phyloP scores from a whole-genome alignment of 768 basidiomycete genomes.

The Tricholoma matsutake region DNA sequence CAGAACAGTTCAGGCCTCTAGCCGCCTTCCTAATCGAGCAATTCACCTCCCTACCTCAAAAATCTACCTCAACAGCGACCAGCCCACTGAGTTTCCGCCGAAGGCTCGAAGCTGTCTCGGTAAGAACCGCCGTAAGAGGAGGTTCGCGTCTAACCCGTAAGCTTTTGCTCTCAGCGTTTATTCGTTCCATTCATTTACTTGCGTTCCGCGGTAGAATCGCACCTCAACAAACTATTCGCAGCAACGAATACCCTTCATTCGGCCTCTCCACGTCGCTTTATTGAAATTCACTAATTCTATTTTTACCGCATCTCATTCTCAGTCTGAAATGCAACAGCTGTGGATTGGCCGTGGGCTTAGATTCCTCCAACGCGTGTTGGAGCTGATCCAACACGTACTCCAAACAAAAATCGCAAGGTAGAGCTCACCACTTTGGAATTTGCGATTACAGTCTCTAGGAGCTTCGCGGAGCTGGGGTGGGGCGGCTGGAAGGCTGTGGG shows the following conservation, averaged over 20 bases:
- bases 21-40: slow-evolving; percentile 47
- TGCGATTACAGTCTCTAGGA: slow-evolving; percentile 53
- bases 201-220: slow-evolving; percentile 27
- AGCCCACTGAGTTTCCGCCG: slow-evolving; percentile 42
- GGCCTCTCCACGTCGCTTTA: no score
- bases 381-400: background rate
- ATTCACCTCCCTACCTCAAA: slow-evolving; percentile 18
- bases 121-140: slow-evolving; percentile 61
- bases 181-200: slow-evolving; percentile 30
- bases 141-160: slow-evolving; percentile 66
- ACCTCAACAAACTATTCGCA: no score
- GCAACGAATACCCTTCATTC: no score
- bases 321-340: slow-evolving; percentile 37
- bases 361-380: slow-evolving; percentile 53
- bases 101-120: slow-evolving; percentile 52
- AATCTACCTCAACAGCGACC: slow-evolving; percentile 10
- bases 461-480: slow-evolving; percentile 65
- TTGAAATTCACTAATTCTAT: slow-evolving; percentile 38
- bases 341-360: slow-evolving; percentile 55
- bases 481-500: slow-evolving; percentile 75
- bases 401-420: slow-evolving; percentile 4
- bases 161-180: no score
- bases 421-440: slow-evolving; percentile 26
- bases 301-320: slow-evolving; percentile 26
- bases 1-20: no score